Conservation (phyloP, 805 yeast species). For the Sugiyamaella valdiviana region DNA sequence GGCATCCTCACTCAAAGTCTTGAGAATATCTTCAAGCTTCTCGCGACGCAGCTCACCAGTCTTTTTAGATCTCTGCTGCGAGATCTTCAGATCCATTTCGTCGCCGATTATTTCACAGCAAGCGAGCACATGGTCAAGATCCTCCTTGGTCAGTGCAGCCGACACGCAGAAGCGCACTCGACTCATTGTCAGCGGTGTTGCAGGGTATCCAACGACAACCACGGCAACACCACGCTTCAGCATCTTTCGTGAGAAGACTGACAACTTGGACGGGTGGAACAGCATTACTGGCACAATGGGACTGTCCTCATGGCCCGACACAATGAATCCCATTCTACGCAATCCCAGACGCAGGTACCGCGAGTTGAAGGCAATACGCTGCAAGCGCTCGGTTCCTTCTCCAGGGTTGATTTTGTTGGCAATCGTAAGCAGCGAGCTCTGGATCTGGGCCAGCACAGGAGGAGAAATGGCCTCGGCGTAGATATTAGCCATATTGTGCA, state of each 20-base stretch:
- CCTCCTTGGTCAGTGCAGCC: conserved; percentile 87
- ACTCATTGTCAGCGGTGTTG: conserved; percentile 84
- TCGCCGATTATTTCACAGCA: conserved; percentile 77
- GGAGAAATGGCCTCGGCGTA: conserved; percentile 89
- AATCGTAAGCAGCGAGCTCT: conserved; percentile 70
- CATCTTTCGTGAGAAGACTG: conserved; percentile 80
- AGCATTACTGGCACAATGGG: conserved; percentile 89
- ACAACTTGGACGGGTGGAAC: conserved; percentile 91
- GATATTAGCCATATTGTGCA: conserved; percentile 62
- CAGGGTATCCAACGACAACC: conserved; percentile 96
- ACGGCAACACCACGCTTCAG: conserved; percentile 79
- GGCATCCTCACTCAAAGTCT: conserved; percentile 58
- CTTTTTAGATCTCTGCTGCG: conserved; percentile 13
- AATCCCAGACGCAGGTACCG: conserved; percentile 87
- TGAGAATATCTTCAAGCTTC: conserved; percentile 70
- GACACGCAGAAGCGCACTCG: conserved; percentile 92
- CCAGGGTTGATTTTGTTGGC: conserved; percentile 82
- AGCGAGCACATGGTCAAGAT: conserved; percentile 71
- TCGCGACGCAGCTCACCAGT: conserved; percentile 39
- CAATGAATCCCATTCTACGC: conserved; percentile 87
- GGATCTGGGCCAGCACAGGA: conserved; percentile 83
- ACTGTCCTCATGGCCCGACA: conserved; percentile 91
- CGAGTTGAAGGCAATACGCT: conserved; percentile 92
- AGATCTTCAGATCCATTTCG: conserved; percentile 53
- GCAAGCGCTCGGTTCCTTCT: conserved; percentile 85